phyloP scores from a whole-genome alignment of 2,329 filamentous ascomycete genomes.

The Alternaria triticina region DNA sequence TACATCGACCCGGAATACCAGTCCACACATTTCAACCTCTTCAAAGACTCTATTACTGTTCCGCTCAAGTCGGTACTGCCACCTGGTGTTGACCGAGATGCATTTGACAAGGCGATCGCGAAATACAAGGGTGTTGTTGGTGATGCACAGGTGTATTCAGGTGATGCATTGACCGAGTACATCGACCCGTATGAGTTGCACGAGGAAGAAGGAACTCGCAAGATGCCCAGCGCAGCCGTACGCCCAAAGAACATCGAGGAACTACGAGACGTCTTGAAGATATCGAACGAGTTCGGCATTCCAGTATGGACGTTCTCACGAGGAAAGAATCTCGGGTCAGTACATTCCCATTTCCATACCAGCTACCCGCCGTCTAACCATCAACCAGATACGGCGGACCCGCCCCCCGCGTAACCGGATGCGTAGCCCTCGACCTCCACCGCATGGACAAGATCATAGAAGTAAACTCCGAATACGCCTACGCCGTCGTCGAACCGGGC shows the following conservation, averaged over 20 bases:
- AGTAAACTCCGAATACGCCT: conserved; percentile 53
- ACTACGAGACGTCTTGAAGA: conserved; percentile 26
- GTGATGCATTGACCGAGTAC: conserved; percentile 52
- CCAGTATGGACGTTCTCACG: conserved; percentile 43
- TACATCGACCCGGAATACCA: conserved; percentile 54
- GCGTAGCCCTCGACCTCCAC: conserved; percentile 43
- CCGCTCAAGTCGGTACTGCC: conserved; percentile 50
- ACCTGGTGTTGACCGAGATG: conserved; percentile 47
- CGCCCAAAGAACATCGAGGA: conserved; percentile 41
- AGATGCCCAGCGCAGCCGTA: conserved; percentile 54
- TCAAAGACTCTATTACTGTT: conserved; percentile 49
- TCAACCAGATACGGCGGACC: conserved; percentile 37
- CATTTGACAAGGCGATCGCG: conserved; percentile 49
- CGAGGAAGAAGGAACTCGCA: conserved; percentile 49
- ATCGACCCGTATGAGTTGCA: conserved; percentile 57
- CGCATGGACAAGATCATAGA: conserved; percentile 55
- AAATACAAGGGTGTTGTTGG: conserved; percentile 47
- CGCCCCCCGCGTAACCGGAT: conserved; percentile 46
- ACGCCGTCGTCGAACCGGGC: conserved; percentile 53
- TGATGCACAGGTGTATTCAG: conserved; percentile 49
- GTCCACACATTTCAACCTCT: conserved; percentile 51
- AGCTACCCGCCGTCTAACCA: background rate
- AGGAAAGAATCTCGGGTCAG: conserved; percentile 47
- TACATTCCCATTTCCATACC: background rate
- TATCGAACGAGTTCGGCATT: conserved; percentile 35